Base-by-base conservation (phyloP, 2,329 filamentous ascomycete genomes). In the Neonectria coccinea region DNA sequence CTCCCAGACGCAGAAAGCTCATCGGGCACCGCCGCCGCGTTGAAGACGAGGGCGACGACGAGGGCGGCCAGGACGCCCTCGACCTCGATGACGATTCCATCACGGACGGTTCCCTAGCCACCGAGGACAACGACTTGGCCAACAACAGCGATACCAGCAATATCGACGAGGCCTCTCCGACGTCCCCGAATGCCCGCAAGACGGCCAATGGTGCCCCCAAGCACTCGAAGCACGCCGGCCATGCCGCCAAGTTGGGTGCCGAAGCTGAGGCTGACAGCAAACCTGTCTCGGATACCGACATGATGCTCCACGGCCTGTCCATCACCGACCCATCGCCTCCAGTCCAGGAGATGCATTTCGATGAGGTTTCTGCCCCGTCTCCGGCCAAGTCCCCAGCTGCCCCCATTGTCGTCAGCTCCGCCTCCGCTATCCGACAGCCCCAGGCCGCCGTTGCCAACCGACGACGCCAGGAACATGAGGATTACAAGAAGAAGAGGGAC, bases 401-500 rank as follows among this genome's bases (percentile, higher is more conserved):
- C 20, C 86, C 86, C 45, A 80, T 88, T 61, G 80, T 88, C 18
- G 85, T 87, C 64, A 87, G 85, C 77, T 87, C 85, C 10, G 80
- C 81, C 54, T 82, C 84, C 29, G 81, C 80, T n/a, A 79, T 74
- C 53, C 76, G 81, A 67, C 80, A 80, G 55, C 76, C 80, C 54
- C 82, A 85, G 68, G 89, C 90, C 73, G 85, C 86, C 36, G 82
- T 88, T 63, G 86, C 87, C 57, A 92, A 96, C 67, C 86, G 89
- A 69, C 90, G 92, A 78, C 89, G 92, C 69, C 89, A 92, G 71
- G 94, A 97, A 75, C 93, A 97, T 74, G 94, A 97, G 69, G 93
- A 97, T 75, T 97, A 97, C 81, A 90, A 91, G 80, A 93, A 91
- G 81, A 92, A 92, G 78, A 88, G 93, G 72, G 93, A 97, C 76